Conservation (phyloP, 2,329 filamentous ascomycete genomes). For the Fonsecaea pugnacius region DNA sequence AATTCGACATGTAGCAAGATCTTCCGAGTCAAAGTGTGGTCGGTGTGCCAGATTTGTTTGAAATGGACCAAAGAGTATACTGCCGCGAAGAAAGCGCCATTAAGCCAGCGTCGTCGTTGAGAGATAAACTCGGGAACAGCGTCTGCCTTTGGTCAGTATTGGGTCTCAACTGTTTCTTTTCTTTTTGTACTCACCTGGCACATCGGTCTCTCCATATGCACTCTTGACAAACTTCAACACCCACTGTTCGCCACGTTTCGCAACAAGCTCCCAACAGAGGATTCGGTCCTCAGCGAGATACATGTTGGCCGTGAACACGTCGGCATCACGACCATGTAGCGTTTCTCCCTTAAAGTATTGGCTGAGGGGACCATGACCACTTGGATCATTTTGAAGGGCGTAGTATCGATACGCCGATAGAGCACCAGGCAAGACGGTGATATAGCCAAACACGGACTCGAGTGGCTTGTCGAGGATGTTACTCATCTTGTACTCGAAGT, state of each 20-base stretch:
- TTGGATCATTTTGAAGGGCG: constrained; percentile 93
- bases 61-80: constrained; percentile 97
- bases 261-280: constrained; percentile 95
- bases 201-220: constrained; percentile 96
- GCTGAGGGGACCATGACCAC: constrained; percentile 89
- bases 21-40: constrained; percentile 88
- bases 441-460: constrained; percentile 97
- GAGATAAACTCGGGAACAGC: constrained; percentile 95
- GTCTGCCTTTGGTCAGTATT: constrained; percentile 58
- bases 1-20: constrained; percentile 93
- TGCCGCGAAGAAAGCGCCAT: constrained; percentile 97
- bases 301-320: constrained; percentile 99
- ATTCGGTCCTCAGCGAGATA: constrained; percentile 99
- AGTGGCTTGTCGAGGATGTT: constrained; percentile 98
- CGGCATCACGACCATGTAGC: constrained; percentile 90
- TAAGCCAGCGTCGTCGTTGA: constrained; percentile 93
- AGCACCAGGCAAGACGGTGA: constrained; percentile 93
- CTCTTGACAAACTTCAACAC: constrained; percentile 97
- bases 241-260: constrained; percentile 93
- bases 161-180: not conserved
- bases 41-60: constrained; percentile 87
- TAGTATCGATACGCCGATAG: constrained; percentile 95
- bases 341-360: constrained; percentile 99
- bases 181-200: constrained; percentile 74
- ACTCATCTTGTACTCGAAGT: constrained; percentile 99